A percentile compares a stretch with the other conserved stretches of the same genome.
Evolutionary conservation across 2,329 filamentous ascomycete species (phyloP).

Genomic region (Botrytis galanthina): DNA sequence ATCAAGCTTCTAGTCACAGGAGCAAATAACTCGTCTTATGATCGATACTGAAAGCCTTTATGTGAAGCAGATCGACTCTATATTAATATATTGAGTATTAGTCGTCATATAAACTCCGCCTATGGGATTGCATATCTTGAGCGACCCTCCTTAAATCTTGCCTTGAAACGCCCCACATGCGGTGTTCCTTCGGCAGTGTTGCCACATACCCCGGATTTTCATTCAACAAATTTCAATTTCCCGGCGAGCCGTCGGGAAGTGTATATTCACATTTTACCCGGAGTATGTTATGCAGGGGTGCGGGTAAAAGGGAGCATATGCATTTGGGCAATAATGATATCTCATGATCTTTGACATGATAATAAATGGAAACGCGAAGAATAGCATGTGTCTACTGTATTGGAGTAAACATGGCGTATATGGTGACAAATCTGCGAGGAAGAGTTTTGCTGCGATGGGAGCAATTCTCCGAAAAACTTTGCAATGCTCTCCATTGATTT

Average conservation of each 20-base stretch:
- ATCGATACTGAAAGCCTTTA: neutral
- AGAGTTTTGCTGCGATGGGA: neutral
- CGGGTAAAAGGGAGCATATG: neutral
- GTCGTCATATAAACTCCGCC: constrained; percentile 2
- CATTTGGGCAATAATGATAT: neutral
- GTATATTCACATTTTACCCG: constrained; percentile 9
- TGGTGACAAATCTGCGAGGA: neutral
- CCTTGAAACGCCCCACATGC: constrained; percentile 6
- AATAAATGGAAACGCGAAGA: too few species aligned
- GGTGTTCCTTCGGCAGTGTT: neutral
- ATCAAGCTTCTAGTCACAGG: constrained; percentile 13
- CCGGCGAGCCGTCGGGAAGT: constrained; percentile 26
- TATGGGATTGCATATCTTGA: neutral
- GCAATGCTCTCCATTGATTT: neutral
- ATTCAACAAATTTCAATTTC: constrained; percentile 20
- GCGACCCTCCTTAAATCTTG: neutral
- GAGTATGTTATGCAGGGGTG: neutral
- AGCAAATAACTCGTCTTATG: neutral
- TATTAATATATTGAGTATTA: constrained; percentile 18
- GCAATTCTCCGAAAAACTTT: neutral
- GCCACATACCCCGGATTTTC: constrained; percentile 19
- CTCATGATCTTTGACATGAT: neutral
- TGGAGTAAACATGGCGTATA: neutral
- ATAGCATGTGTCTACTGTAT: neutral
- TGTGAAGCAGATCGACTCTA: constrained; percentile 1